Base-by-base conservation (phyloP, 495 filamentous ascomycete species). In the Talaromyces nanjingensis region DNA sequence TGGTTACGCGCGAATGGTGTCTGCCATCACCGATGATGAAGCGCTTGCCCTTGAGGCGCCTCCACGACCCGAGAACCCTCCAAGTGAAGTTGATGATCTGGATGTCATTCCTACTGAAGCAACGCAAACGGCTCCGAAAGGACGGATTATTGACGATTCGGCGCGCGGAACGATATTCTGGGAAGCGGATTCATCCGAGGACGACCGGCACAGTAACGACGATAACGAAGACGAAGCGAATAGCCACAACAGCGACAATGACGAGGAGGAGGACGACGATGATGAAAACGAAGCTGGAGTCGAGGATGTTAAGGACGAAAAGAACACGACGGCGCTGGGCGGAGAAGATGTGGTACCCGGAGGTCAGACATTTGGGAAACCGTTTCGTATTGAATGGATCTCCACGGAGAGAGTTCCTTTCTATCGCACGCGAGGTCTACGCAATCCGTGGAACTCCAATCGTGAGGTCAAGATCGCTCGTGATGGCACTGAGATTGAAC, bases 381-480 rank as follows among this genome's bases (percentile, higher is more conserved):
- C 93, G 0, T 98, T 98, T 81, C 87, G 86, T 65, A 85, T 98
- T 56, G 87, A 96, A 75, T 98, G 94, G 94, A 72, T 96, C 29
- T 93, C 91, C 8, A 96, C 91, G 3, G 85, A 86, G 37, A 81
- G 89, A 49, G 83, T 98, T 7, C 93, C 94, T 0, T 98, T 98
- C 73, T 93, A 96, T 72, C 87, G 90, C 52, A 96, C 92, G 0
- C 79, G 93, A 59, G 93, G 93, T 0, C 73, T 98, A 34, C 83
- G 94, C n/a, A 98, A 98, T 69, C 86, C 89, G 2, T 97, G 93
- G 94, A 98, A 98, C 72, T 88, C 91, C 1, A 96, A 97, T 70
- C 80, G 94, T 54, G 94, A 97, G 69, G 91, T 98, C 55, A 98
- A 98, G 72, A 96, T 98, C 67, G 94, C 94, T 8, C 83, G 94